These are phyloP conservation scores for Ganoderma lucidum DNA, from an alignment of 1,284 basidiomycete genomes.

Conservation along the genomic window DNA sequence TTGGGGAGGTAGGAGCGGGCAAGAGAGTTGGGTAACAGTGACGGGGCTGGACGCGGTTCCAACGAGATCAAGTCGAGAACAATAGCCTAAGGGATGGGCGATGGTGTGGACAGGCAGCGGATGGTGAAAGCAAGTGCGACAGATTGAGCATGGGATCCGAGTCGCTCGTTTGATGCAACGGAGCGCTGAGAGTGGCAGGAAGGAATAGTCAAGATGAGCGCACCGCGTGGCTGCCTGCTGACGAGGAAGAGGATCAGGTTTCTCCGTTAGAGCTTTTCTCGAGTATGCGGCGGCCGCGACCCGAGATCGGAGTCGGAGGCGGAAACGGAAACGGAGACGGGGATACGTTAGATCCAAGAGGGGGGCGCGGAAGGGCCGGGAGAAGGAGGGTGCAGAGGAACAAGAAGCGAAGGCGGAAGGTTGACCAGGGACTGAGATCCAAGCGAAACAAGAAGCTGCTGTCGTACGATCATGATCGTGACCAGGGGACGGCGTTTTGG, in stretches of 20 bases:
- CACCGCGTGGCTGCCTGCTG: not conserved
- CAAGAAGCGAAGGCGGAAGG: not conserved
- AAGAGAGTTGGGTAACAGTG: not conserved
- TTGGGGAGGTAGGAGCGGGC: not conserved
- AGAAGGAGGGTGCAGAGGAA: not conserved
- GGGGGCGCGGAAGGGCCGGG: not conserved
- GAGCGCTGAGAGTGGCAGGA: conserved; percentile 2
- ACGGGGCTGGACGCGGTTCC: not conserved
- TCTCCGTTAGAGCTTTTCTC: not conserved
- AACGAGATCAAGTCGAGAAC: not conserved
- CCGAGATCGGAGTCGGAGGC: conserved; percentile 3
- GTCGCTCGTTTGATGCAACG: conserved; percentile 1
- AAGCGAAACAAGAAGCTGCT: not conserved
- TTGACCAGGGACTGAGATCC: not conserved
- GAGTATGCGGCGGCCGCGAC: not conserved
- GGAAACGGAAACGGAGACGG: not conserved
- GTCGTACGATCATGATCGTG: conserved; percentile 10
- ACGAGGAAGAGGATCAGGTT: not conserved
- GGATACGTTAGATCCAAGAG: not conserved
- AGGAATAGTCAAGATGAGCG: not conserved
- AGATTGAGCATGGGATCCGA: not conserved
- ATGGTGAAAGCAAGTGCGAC: not conserved
- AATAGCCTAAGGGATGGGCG: not conserved
- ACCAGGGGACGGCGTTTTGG: conserved; percentile 1
- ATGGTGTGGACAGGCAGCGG: not conserved